Base-by-base conservation (phyloP, 2,329 filamentous ascomycete species). In the Apiospora saccharicola region DNA sequence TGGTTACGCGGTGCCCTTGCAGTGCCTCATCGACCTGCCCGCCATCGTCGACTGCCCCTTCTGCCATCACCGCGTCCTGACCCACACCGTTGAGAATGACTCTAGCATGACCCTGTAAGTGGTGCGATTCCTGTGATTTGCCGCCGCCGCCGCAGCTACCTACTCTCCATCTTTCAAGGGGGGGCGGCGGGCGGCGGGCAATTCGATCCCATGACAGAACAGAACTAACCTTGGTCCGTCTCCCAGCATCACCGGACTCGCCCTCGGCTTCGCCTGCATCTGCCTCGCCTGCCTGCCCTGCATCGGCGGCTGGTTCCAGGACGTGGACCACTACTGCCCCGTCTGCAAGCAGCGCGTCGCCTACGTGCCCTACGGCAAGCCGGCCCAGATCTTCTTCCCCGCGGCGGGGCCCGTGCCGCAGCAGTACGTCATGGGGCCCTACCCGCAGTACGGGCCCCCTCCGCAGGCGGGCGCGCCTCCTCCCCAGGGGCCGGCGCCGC, bases 21-120 rank as follows among this genome's bases (percentile, higher is more conserved):
- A 69, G 7, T 69, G 67, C 24, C 67, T 69, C 16, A 16, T 13
- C 16, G 44, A 49, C 44, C 24, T 34, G 47, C 71, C 73, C 3
- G 73, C 73, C 26, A n/a, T 71, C 41, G 72, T 74, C 26, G 70
- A 74, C 70, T 74, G 73, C 16, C 73, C 73, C 6, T 74, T 72
- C 70, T 74, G 73, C 61, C 30, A 68, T 22, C 44, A 61, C 14
- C 57, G 70, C 22, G 71, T 47, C 26, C 73, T 68, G 67, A 74
- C 73, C 14, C 64, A 72, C 5, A 70, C 72, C 16, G 51, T 71
- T 16, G 70, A 74, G 57, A 30, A 68, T 30, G 69, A 73, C 70
- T 74, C 73, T 26, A 68, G 68, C 51, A 74, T 72, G 72, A 74
- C 72, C n/a, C 68, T 74, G 64, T 71, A 57, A 72, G 71, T 68